These are phyloP conservation scores for Phylloporus sp. DNA, from an alignment of 768 basidiomycete genomes.

Conservation along the genomic window DNA sequence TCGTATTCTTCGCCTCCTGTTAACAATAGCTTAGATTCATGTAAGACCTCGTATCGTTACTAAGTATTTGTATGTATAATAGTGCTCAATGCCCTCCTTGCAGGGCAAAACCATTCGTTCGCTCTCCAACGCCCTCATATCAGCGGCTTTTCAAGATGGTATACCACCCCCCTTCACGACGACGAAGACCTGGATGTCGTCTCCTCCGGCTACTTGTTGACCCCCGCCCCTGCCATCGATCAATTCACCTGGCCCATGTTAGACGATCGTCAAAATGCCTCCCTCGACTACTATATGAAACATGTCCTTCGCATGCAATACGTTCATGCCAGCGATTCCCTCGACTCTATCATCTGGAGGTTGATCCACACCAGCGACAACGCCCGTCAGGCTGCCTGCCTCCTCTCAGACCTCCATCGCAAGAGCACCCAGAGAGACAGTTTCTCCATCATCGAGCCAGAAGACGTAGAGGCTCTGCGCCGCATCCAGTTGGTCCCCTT, in stretches of 20 bases:
- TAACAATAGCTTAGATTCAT: conserved; percentile 58
- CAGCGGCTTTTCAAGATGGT: conserved; percentile 25
- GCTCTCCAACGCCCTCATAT: conserved; percentile 26
- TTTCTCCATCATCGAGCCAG: conserved; percentile 15
- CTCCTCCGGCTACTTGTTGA: conserved; percentile 20
- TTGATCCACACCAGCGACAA: conserved; percentile 43
- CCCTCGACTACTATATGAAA: conserved; percentile 47
- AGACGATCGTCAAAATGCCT: conserved; percentile 15
- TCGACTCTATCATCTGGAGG: conserved; percentile 44
- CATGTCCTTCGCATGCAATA: conserved; percentile 67
- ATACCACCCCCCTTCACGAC: conserved; percentile 8
- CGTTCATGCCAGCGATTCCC: conserved; percentile 52
- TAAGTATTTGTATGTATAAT: conserved; percentile 61
- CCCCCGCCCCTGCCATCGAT: conserved; percentile 1
- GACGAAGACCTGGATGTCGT: conserved; percentile 19
- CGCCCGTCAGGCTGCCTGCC: conserved; percentile 53
- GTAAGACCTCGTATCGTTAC: conserved; percentile 72
- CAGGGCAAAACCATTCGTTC: conserved; percentile 37
- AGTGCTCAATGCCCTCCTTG: conserved; percentile 59
- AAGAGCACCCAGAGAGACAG: conserved; percentile 27
- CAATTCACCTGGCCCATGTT: conserved; percentile 13
- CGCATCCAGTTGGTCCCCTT: conserved; percentile 21
- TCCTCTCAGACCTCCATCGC: conserved; percentile 59
- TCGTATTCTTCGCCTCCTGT: conserved; percentile 31
- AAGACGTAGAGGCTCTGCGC: conserved; percentile 23